A percentile compares a stretch with the other conserved stretches of the same genome.
Conservation (phyloP, 352 stramenopile genomes). For the Thraustochytrium sp. region DNA sequence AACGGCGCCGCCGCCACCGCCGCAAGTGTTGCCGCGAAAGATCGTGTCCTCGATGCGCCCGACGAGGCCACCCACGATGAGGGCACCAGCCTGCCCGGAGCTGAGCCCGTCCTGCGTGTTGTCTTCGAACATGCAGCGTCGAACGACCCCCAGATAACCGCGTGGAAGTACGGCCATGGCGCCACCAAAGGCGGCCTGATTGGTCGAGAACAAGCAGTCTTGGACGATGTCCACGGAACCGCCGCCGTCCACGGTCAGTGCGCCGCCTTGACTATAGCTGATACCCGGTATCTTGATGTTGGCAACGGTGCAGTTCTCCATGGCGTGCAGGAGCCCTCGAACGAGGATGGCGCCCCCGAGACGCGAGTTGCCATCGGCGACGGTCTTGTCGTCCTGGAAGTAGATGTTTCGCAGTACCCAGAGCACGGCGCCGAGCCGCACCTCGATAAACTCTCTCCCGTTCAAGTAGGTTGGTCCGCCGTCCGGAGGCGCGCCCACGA, state of each 20-base stretch:
- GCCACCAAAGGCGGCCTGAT: background rate
- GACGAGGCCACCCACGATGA: background rate
- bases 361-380: too few relatives aligned
- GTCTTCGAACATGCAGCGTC: background rate
- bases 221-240: background rate
- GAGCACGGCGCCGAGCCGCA: background rate
- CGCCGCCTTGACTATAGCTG: background rate
- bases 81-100: background rate
- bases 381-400: background rate
- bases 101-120: background rate
- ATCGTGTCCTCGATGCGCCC: background rate
- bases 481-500: background rate
- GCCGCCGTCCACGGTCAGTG: background rate
- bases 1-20: background rate
- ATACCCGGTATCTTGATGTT: background rate
- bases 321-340: background rate
- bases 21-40: background rate
- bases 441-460: background rate
- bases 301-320: background rate
- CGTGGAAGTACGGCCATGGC: background rate
- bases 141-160: background rate
- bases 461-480: background rate
- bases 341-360: background rate
- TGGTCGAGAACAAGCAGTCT: background rate
- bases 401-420: background rate